Percentiles rank a stretch among this genome's conserved stretches.
phyloP scores from a whole-genome alignment of 805 yeast genomes.

The Priceomyces melissophilus region DNA sequence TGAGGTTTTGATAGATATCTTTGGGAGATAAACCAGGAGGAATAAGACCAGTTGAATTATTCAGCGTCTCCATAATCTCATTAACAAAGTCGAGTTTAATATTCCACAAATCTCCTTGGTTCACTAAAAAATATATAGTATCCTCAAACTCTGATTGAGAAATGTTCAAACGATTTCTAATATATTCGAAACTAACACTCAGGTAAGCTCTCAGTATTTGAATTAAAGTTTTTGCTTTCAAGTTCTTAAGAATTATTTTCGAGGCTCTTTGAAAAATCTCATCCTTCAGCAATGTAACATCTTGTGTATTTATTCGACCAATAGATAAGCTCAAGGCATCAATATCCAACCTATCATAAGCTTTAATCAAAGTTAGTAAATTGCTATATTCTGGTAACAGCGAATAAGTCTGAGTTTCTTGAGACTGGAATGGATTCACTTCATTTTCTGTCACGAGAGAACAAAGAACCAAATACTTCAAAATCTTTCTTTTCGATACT shows the following conservation, averaged over 20 bases:
- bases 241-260: conserved; percentile 23
- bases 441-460: conserved; percentile 61
- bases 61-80: conserved; percentile 14
- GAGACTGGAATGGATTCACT: conserved; percentile 69
- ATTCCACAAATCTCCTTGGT: conserved; percentile 25
- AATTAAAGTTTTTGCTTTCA: conserved; percentile 28
- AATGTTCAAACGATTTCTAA: conserved; percentile 18
- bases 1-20: conserved; percentile 22
- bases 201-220: conserved; percentile 29
- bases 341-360: conserved; percentile 29
- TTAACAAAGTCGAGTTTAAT: conserved; percentile 28
- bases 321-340: conserved; percentile 14
- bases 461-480: conserved; percentile 60
- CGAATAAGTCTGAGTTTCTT: conserved; percentile 58
- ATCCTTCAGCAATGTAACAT: conserved; percentile 27
- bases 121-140: conserved; percentile 24
- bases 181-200: conserved; percentile 24
- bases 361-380: conserved; percentile 25
- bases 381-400: conserved; percentile 26
- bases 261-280: conserved; percentile 27
- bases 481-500: conserved; percentile 47
- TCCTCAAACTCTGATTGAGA: conserved; percentile 23
- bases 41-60: conserved; percentile 6
- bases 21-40: conserved; percentile 18
- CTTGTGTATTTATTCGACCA: conserved; percentile 12